Base-by-base conservation (phyloP, 2,329 filamentous ascomycete genomes). In the Fusarium drepaniforme region DNA sequence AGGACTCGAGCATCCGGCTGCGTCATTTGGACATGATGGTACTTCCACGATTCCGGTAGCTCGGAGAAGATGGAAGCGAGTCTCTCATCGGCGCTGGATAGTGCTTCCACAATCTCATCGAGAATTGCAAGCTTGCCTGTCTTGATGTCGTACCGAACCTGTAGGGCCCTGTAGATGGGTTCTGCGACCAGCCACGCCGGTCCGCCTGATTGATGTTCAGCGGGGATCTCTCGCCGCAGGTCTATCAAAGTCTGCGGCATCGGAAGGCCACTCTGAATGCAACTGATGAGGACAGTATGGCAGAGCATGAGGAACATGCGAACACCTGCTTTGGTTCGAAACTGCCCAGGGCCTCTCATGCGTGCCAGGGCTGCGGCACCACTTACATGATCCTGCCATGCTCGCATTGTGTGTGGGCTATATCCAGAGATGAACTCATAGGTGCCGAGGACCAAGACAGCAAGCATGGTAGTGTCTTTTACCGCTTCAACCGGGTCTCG, bases 231-330 rank as follows among this genome's bases (percentile, higher is more conserved):
- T 28, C 81, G 78, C 59, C 87, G 84, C 51, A 90, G 85, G 28
- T 87, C 82, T 35, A 86, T 80, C 68, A 90, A 81, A 38, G 83
- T 79, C n/a, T 82, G 75, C 5, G 88, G 88, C 82, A 90, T 85
- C 15, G 86, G 84, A 33, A 86, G 79, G 38, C 85, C 84, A 61
- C 84, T 84, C 71, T 89, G 87, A 30, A 89, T 84, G 76, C 88
- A 89, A 74, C 85, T 87, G 70, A 90, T 86, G 68, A 89, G 81
- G 38, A 88, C 83, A 64, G 84, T 86, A 65, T 89, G 85, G 37
- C 84, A 87, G 35, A 90, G 82, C 85, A 89, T 88, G 66, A 87
- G 82, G 75, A 90, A 90, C 86, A 90, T 87, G 65, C 86, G 83
- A 42, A 84, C 81, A 5, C 88, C 88, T 3, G 84, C 84, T 49